Evolutionary conservation across 2,329 filamentous ascomycete genomes (phyloP).

Genomic region (Ambrosiella xylebori): DNA sequence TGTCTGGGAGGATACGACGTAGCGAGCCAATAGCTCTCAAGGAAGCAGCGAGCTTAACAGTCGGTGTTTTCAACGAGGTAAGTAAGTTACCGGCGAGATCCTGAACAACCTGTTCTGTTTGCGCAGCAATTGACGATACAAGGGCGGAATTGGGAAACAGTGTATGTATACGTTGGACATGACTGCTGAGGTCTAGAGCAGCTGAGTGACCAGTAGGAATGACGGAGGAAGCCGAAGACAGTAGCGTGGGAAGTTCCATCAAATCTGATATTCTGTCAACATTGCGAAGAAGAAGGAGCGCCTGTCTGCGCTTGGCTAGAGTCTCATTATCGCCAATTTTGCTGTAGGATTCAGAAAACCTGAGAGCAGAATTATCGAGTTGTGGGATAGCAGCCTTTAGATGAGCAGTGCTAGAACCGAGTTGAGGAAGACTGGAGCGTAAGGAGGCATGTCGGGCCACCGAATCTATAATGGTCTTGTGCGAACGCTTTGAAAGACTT

Average conservation of each 20-base stretch:
- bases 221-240: constrained; percentile 59
- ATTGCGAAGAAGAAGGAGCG: constrained; percentile 68
- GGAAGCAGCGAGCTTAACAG: constrained; percentile 73
- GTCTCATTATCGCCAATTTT: constrained; percentile 52
- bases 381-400: constrained; percentile 57
- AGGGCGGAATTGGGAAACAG: constrained; percentile 68
- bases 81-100: constrained; percentile 78
- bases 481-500: constrained; percentile 72
- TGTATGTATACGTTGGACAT: constrained; percentile 70
- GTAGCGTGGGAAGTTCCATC: constrained; percentile 70
- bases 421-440: constrained; percentile 48
- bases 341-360: constrained; percentile 70
- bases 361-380: constrained; percentile 60
- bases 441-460: constrained; percentile 62
- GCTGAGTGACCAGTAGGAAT: constrained; percentile 64
- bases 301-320: constrained; percentile 57
- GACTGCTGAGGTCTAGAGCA: constrained; percentile 80
- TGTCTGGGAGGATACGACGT: constrained; percentile 65
- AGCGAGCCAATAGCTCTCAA: constrained; percentile 87
- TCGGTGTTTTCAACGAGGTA: constrained; percentile 53
- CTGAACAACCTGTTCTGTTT: constrained; percentile 77
- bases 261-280: constrained; percentile 81
- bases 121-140: constrained; percentile 51
- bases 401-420: constrained; percentile 48
- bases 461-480: constrained; percentile 69